phyloP scores from a whole-genome alignment of 768 basidiomycete genomes.

The Cystobasidium tubakii region DNA sequence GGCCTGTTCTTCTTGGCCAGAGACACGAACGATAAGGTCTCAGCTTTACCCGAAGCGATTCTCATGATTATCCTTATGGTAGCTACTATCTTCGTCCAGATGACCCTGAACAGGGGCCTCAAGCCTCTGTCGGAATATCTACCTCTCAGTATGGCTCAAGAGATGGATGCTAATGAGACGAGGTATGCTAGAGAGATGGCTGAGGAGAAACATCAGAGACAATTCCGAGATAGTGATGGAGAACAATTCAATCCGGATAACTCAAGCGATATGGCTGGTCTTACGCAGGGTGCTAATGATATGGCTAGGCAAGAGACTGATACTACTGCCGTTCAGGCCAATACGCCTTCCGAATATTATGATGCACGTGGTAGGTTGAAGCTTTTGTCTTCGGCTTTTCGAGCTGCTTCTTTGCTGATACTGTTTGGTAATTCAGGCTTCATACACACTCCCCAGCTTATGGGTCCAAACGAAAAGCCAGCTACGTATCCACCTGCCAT shows the following conservation, averaged over 20 bases:
- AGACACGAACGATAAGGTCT: conserved; percentile 54
- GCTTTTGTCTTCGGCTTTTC: background rate
- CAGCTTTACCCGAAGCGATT: conserved; percentile 63
- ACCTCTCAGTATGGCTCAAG: conserved; percentile 19
- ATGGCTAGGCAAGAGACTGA: background rate
- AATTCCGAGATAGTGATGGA: background rate
- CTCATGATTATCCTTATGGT: conserved; percentile 79
- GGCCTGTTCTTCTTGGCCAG: conserved; percentile 84
- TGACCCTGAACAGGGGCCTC: conserved; percentile 52
- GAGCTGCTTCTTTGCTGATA: background rate
- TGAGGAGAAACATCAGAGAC: conserved; percentile 19
- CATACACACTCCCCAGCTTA: background rate
- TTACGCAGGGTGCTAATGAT: background rate
- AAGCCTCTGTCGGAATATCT: conserved; percentile 19
- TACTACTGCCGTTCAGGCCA: background rate
- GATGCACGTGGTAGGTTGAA: background rate
- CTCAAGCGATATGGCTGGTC: background rate
- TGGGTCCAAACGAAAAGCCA: background rate
- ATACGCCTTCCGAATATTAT: conserved; percentile 6
- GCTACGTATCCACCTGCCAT: background rate
- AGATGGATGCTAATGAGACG: conserved; percentile 13
- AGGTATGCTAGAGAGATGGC: conserved; percentile 29
- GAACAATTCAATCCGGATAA: conserved; percentile 13
- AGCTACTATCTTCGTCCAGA: conserved; percentile 59
- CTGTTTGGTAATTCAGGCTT: background rate